These are phyloP conservation scores for Inosperma sp. DNA, from an alignment of 768 basidiomycete species.

Conservation along the genomic window DNA sequence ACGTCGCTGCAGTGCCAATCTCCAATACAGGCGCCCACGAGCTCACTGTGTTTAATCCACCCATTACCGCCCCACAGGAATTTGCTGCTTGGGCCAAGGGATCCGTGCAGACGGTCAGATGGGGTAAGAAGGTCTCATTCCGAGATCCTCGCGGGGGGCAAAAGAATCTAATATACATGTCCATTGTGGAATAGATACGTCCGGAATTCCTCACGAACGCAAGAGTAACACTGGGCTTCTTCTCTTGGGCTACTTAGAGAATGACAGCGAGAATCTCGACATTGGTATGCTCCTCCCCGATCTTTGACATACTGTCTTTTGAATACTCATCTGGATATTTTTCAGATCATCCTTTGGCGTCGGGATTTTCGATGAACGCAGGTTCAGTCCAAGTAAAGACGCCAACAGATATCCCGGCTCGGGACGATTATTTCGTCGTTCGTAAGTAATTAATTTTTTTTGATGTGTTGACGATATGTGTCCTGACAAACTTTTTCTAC, in stretches of 20 bases:
- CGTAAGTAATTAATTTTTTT: constrained; percentile 28
- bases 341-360: constrained; percentile 42
- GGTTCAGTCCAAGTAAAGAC: constrained; percentile 39
- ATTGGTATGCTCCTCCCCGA: constrained; percentile 32
- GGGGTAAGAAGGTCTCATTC: constrained; percentile 33
- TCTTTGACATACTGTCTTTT: neutral
- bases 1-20: constrained; percentile 23
- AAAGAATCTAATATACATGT: neutral
- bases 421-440: constrained; percentile 45
- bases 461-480: neutral
- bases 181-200: constrained; percentile 22
- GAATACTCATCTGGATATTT: neutral
- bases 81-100: constrained; percentile 36
- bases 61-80: constrained; percentile 36
- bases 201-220: constrained; percentile 35
- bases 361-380: constrained; percentile 34
- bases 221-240: constrained; percentile 35
- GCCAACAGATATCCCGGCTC: constrained; percentile 29
- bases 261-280: constrained; percentile 47
- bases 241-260: constrained; percentile 41
- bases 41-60: constrained; percentile 37
- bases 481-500: neutral
- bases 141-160: neutral
- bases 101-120: constrained; percentile 36
- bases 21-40: constrained; percentile 18